Conservation (phyloP, 257 asterid genomes). For the Eustoma russellianum region DNA sequence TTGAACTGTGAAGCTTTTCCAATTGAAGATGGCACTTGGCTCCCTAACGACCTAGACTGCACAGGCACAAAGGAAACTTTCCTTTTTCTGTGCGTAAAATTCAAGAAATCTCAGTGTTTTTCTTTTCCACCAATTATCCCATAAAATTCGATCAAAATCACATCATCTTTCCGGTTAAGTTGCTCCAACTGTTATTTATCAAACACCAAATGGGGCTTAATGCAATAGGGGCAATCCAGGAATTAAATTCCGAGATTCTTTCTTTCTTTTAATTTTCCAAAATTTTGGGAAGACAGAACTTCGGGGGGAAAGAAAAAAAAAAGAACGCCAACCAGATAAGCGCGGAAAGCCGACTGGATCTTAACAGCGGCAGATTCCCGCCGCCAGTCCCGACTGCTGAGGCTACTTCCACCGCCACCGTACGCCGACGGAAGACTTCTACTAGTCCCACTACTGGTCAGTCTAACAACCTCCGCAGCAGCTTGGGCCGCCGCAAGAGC, state of each 20-base stretch:
- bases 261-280: neutral
- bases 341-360: slow-evolving; percentile 93
- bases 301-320: neutral
- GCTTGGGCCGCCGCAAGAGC: slow-evolving; percentile 98
- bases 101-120: too few species aligned
- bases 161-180: too few species aligned
- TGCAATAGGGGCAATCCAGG: neutral
- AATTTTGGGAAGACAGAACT: too few species aligned
- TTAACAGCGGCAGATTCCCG: slow-evolving; percentile 55
- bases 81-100: too few species aligned
- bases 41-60: too few species aligned
- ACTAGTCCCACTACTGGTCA: slow-evolving; percentile 46
- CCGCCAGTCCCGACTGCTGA: slow-evolving; percentile 33
- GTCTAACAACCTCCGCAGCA: slow-evolving; percentile 81
- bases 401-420: slow-evolving; percentile 8
- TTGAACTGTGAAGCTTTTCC: too few species aligned
- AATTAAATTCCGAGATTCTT: neutral
- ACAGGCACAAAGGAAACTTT: too few species aligned
- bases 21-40: too few species aligned
- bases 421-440: slow-evolving; percentile 25
- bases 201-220: neutral
- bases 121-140: too few species aligned
- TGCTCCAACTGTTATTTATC: too few species aligned
- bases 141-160: too few species aligned
- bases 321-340: slow-evolving; percentile 80